Evolutionary conservation across 2,329 filamentous ascomycete genomes (phyloP), one percentile per base, ranked within the genome.

Genomic region (Talaromyces sp.): DNA sequence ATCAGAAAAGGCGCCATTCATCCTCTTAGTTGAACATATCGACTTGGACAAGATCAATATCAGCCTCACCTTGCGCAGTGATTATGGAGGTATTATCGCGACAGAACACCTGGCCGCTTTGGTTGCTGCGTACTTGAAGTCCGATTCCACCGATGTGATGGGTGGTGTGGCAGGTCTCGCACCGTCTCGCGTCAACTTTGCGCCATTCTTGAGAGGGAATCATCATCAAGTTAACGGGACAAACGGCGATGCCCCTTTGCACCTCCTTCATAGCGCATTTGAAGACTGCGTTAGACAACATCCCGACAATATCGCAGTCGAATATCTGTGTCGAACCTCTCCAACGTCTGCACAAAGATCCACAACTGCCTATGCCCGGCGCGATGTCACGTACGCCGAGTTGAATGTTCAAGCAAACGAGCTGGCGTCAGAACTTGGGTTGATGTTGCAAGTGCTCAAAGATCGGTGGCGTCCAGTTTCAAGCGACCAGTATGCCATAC

Each of bases 131-230:
- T 56, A 38, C 53, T 36, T 56, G 29, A 56, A 36, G 53, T 36
- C 53, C 27, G 53, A 56, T 38, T 56, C 53, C 53, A 56, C n/a
- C 11, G n/a, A 56, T 36, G 22, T 13, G 53, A 56, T 29, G 36
- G 29, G 53, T 22, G 53, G 29, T 38, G 53, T 56, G 53, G 29
- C 53, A 13, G n/a, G 53, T 56, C 53, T 56, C 13, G 53, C 5
- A 17, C 53, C 53, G 27, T 56, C 53, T 56, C 53, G 53, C 29
- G 53, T 56, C n/a, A 56, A 56, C 34, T 56, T 56, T 22, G n/a
- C 10, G 5, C 53, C 53, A 22, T 56, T 56, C 36, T 36, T 19
- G 29, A 29, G 34, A 22, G 53, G 7, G 7, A 56, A 34, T 22
- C 51, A 45, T 11, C 36, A 53, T 36, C 53, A 54, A 29, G 15